phyloP scores from a whole-genome alignment of 371 early-diverging fungal species.

The Mortierella sp. region DNA sequence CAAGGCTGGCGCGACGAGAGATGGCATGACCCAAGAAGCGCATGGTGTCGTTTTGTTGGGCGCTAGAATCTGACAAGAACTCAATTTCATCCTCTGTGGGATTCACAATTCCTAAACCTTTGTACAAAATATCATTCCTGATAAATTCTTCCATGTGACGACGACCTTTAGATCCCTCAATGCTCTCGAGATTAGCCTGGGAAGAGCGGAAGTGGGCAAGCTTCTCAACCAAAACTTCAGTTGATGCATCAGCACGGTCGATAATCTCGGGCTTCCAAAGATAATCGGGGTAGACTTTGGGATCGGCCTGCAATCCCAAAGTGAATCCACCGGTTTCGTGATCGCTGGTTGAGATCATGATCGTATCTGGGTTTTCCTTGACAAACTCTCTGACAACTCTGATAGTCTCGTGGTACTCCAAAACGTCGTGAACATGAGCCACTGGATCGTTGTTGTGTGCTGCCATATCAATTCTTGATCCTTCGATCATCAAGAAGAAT shows the following conservation, averaged over 20 bases:
- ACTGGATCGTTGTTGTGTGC: conserved; percentile 89
- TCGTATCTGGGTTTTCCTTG: conserved; percentile 78
- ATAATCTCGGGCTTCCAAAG: conserved; percentile 88
- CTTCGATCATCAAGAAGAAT: conserved; percentile 97
- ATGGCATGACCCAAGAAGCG: conserved; percentile 76
- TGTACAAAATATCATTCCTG: conserved; percentile 63
- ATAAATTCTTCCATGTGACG: conserved; percentile 37
- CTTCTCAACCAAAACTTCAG: conserved; percentile 58
- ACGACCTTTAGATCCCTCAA: conserved; percentile 12
- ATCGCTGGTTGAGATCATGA: conserved; percentile 91
- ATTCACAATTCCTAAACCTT: conserved; percentile 78
- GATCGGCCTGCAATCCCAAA: conserved; percentile 76
- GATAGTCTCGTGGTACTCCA: conserved; percentile 90
- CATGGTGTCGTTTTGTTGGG: conserved; percentile 56
- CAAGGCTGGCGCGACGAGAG: conserved; percentile 80
- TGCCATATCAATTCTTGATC: conserved; percentile 79
- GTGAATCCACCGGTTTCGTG: conserved; percentile 97
- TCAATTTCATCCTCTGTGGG: conserved; percentile 75
- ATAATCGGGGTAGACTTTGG: conserved; percentile 81
- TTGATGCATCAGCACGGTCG: conserved; percentile 73
- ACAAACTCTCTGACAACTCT: conserved; percentile 80
- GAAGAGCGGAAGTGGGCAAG: conserved; percentile 21
- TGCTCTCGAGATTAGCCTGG: neutral
- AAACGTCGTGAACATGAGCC: conserved; percentile 90
- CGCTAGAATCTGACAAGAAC: conserved; percentile 53